Base-by-base conservation (phyloP, 164 flowering plant species). In the Chimonanthus salicifolius region DNA sequence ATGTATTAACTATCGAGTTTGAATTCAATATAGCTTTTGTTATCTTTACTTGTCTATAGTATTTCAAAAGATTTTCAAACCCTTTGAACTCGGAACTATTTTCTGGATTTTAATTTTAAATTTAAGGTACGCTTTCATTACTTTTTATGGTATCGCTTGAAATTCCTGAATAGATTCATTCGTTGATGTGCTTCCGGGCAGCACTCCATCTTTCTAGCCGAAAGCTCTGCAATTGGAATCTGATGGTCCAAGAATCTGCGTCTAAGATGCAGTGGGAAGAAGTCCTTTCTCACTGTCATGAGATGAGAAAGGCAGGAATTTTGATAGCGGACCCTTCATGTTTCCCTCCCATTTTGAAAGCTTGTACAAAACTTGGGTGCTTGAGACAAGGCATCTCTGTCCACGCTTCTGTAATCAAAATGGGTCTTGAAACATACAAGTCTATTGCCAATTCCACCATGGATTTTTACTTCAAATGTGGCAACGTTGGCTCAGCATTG, bases 391-490 rank as follows among this genome's bases (percentile, higher is more conserved):
- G 89, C n/a, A 62, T 70, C 21, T 82, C 85, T 15, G 11, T 90
- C n/a, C 97, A 91, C 71, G 89, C 85, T 1, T 76, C 67, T 68
- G 63, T 85, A 47, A 54, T 90, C 74, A 92, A 88, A 75, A 86
- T 74, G n/a, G 94, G 94, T 6, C 75, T 84, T 48, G 83, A 84
- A 6, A 83, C 84, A 0, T 85, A 76, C 75, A 76, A 87, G 60
- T 88, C 92, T n/a, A 71, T 89, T 2, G 79, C 76, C 44, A 92
- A 91, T 80, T 91, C 95, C 62, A 75, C 72, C 58, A 73, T 88
- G 78, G 89, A 89, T 71, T 90, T 89, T 64, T 92, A 92, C 83
- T 62, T 76, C 33, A 92, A 88, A 75, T 82, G 78, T 62, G 88
- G 89, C 48, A 47, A 16, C 11, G 46, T 82, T 51, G 77, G 67